Evolutionary conservation across 345 rosid species (phyloP), one percentile per base, ranked within the genome.

Genomic region (Citrus inodora): DNA sequence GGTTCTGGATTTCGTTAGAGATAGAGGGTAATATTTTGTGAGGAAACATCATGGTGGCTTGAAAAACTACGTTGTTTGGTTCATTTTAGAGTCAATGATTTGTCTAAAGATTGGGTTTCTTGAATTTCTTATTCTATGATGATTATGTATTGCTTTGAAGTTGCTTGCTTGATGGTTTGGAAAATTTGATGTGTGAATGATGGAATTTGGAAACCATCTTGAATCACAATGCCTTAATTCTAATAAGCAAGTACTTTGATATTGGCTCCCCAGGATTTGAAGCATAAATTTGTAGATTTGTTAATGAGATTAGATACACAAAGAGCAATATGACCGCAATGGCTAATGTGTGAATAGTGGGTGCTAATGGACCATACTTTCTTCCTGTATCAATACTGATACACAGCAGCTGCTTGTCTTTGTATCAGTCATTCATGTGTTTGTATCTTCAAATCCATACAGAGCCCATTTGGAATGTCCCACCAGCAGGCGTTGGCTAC

Each of bases 391-490:
- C 4, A 21, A 51, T 62, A 70, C 16, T 42, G 40, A 30, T 61
- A 37, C 25, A 55, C 67, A 5, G 46, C 70, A 25, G 35, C 53
- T 9, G 42, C 25, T 75, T 58, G 77, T 35, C 35, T 56, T 42
- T 42, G 37, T 74, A 33, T 67, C 62, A 24, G 42, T 35, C 42
- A 60, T 46, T 78, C 35, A 38, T 56, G 58, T 55, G 67, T 82
- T 70, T 82, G 38, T 86, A 82, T 75, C 46, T 73, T 53, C 76
- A 30, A 51, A 75, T 63, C 40, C 66, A 35, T 84, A 82, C 89
- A 92, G 97, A 92, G 94, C 62, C 92, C 97, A 63, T 92, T 89
- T 74, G 97, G 94, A 79, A 89, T 92, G 86, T 90, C 97, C 76
- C 97, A 92, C 78, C 93, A 86, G 85, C 93, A 90, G 79, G 96